Evolutionary conservation across 2,329 filamentous ascomycete genomes (phyloP).

Genomic region (Zymoseptoria pseudotritici): DNA sequence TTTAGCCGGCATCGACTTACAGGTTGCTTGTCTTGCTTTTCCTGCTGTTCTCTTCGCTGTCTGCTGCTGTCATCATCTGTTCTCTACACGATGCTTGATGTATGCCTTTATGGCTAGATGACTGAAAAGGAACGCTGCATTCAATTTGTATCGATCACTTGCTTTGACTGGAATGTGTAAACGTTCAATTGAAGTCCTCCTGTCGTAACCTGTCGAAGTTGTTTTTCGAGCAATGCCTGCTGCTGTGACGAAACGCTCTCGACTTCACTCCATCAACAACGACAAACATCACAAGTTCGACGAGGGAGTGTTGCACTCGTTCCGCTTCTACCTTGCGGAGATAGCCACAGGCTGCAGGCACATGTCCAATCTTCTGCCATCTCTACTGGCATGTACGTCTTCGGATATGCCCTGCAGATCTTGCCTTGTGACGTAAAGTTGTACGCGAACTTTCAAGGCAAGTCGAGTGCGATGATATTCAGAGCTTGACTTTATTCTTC

Average conservation of each 20-base stretch:
- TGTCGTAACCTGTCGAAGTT: not conserved
- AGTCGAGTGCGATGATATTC: not conserved
- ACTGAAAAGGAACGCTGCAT: conserved; percentile 13
- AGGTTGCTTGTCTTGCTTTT: not conserved
- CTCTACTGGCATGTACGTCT: not conserved
- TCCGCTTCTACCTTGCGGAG: conserved; percentile 4
- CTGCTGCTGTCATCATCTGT: conserved; percentile 13
- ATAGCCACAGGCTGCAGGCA: not conserved
- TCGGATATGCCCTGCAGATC: conserved; percentile 1
- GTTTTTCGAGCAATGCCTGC: not conserved
- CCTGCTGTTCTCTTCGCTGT: not conserved
- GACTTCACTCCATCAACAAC: not conserved
- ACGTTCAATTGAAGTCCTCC: not conserved
- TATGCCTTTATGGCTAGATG: conserved; percentile 18
- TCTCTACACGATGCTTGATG: conserved; percentile 9
- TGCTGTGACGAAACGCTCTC: not conserved
- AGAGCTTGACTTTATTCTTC: not conserved
- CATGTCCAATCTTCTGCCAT: not conserved
- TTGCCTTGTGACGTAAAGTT: conserved; percentile 7
- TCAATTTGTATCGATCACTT: not conserved
- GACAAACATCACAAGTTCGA: not conserved
- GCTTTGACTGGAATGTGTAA: not conserved
- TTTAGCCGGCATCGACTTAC: not conserved
- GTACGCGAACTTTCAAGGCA: not conserved
- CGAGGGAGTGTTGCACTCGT: conserved; percentile 9